Evolutionary conservation across 257 asterid species (phyloP).

Genomic region (Primulina huaijiensis): DNA sequence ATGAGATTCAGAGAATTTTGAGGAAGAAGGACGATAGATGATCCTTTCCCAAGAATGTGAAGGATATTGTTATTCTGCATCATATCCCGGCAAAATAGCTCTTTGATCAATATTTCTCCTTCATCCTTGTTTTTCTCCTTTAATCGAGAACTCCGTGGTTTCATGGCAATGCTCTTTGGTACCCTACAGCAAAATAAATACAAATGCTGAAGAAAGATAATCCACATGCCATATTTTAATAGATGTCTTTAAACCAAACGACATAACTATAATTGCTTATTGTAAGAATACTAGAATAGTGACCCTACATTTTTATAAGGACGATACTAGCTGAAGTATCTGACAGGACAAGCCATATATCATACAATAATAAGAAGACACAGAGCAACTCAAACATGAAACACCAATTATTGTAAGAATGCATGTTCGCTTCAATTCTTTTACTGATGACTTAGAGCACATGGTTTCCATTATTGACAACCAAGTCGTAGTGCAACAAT

Average conservation of each 20-base stretch:
- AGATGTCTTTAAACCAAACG: not conserved
- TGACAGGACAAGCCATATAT: not conserved
- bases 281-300: not conserved
- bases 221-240: slow-evolving; percentile 1
- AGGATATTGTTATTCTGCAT: slow-evolving; percentile 66
- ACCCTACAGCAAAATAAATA: slow-evolving; percentile 42
- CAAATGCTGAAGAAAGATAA: slow-evolving; percentile 27
- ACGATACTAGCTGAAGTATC: not conserved
- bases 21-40: slow-evolving; percentile 78
- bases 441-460: too few species aligned
- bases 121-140: slow-evolving; percentile 85
- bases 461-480: too few species aligned
- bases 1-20: slow-evolving; percentile 43
- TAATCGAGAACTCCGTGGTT: slow-evolving; percentile 87
- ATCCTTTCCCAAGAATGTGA: slow-evolving; percentile 67
- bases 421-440: not conserved
- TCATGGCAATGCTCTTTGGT: slow-evolving; percentile 48
- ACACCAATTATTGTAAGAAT: not conserved
- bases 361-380: not conserved
- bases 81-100: slow-evolving; percentile 74
- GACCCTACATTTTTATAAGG: not conserved
- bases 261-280: slow-evolving; percentile 1
- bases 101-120: slow-evolving; percentile 85
- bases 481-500: too few species aligned
- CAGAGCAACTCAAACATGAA: not conserved